Evolutionary conservation across 225 moss, liverwort and hornwort genomes (phyloP), one percentile per base, ranked within the genome.

Genomic region (Anthoceros angustus): DNA sequence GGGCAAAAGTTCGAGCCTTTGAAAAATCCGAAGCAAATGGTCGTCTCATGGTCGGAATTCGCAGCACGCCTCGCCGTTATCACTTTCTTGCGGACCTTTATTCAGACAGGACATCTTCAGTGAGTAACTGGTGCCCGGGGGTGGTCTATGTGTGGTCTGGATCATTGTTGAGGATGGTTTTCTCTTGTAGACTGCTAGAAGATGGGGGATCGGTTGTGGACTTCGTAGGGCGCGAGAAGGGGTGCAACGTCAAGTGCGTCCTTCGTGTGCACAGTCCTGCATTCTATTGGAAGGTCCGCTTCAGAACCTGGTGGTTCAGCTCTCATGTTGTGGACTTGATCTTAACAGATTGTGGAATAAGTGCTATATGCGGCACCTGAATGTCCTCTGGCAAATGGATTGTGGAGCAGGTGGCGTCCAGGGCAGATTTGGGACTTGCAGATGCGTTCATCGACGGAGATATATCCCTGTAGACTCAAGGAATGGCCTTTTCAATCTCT

Each of bases 371-470:
- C n/a, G n/a, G 18, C 55, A 38, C 7, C n/a, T 26, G 15, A 41
- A 66, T 18, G 7, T 40, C 21, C 7, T 20, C 12, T 25, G 21
- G 48, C 50, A 38, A 2, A 15, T n/a, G 10, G 25, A 9, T 20
- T 8, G 24, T 26, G 48, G n/a, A 12, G 71, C 72, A 93, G 93
- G 79, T 93, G 68, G 80, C 95, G 8, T 82, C 88, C 25, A 81
- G 95, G 79, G 86, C 88, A 71, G 95, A 95, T 74, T 41, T 95
- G 69, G 91, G 95, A 18, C 80, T 95, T 40, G 95, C 91, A 40
- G 91, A 95, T 67, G 84, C 95, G 5, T 91, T 79, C 6, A 73
- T 95, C 1, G 91, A 95, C 42, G 95, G 91, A 0, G 95, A 95
- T 72, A 81, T 88, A 45, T 72, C 77, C 82, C 85, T 41, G 78